Evolutionary conservation across 768 basidiomycete species (phyloP), one percentile per base, ranked within the genome.

Genomic region (Boletus rex-veris): DNA sequence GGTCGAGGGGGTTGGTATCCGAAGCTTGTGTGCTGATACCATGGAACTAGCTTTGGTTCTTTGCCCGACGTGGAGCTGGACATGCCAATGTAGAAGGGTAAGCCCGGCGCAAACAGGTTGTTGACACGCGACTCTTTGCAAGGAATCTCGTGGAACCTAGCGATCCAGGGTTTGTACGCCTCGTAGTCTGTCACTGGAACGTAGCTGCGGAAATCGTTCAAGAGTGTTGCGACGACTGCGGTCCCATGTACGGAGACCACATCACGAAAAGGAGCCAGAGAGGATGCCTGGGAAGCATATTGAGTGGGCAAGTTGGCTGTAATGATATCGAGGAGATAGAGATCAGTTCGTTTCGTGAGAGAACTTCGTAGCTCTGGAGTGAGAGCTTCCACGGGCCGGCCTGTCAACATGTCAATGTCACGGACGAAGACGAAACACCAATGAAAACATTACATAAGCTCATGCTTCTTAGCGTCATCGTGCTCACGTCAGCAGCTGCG

Each of bases 51-150:
- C 26, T 64, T 62, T 2, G 57, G 54, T 14, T 38, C 52, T 37
- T 46, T 55, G 0, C 60, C 58, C 0, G 55, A 59, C 9, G 60
- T 62, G 3, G 55, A 46, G 48, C 63, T 59, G 9, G 58, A 62
- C 16, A 55, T 24, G 26, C 28, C 31, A 1, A 64, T 12, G n/a
- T 18, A 59, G 26, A 30, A 45, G 8, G 63, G 60, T 3, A 64
- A 24, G 7, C 58, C 55, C 0, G 56, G 62, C n/a, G 58, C 53
- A 18, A 64, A 41, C 28, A 64, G 30, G 28, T 60, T 52, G 6
- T 50, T 45, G 30, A 63, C 37, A 1, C 38, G 48, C 15, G 50
- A 49, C 46, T 58, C 58, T 24, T 30, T 42, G 43, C 55, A 58
- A 16, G 50, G 54, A 1, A 31, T 30, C 31, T 53, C 48, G 14